phyloP scores from a whole-genome alignment of 805 yeast species.

The Yarrowia sp. region DNA sequence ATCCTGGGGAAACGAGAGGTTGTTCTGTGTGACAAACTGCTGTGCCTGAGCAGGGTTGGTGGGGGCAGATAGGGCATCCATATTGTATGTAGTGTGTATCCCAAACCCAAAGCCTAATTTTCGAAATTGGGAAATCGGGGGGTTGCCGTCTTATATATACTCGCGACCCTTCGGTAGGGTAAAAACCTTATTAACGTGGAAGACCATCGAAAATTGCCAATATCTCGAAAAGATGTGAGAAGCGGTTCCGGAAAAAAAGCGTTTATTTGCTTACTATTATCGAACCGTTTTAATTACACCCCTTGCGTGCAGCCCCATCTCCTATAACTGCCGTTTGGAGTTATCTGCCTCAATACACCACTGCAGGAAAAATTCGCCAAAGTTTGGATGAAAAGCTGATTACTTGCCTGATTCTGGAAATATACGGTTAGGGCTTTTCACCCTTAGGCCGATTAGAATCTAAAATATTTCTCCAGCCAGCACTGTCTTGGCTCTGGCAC shows the following conservation, averaged over 20 bases:
- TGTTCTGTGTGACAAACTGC: conserved; percentile 54
- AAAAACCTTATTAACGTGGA: conserved; percentile 3
- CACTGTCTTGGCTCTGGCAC: too few species aligned
- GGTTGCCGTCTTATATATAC: conserved; percentile 7
- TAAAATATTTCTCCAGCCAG: too few species aligned
- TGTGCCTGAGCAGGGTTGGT: conserved; percentile 75
- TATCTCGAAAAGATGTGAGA: too few species aligned
- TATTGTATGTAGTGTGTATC: conserved; percentile 34
- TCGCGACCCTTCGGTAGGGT: conserved; percentile 25
- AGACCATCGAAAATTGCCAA: conserved; percentile 22
- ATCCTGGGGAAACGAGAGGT: conserved; percentile 25
- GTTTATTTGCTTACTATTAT: too few species aligned
- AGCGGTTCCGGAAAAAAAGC: too few species aligned
- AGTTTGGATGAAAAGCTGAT: background rate
- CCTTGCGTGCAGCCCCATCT: too few species aligned
- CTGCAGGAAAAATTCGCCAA: conserved; percentile 8
- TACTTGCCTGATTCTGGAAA: background rate
- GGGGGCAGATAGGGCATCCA: conserved; percentile 75
- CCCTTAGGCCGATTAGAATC: background rate
- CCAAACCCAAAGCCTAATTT: conserved; percentile 26
- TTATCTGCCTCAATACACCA: background rate
- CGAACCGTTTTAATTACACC: too few species aligned
- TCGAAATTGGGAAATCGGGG: conserved; percentile 14
- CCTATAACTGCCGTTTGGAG: background rate
- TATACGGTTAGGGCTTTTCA: conserved; percentile 8